These are phyloP conservation scores for Arabis alpina DNA, from an alignment of 345 rosid genomes.

Conservation along the genomic window DNA sequence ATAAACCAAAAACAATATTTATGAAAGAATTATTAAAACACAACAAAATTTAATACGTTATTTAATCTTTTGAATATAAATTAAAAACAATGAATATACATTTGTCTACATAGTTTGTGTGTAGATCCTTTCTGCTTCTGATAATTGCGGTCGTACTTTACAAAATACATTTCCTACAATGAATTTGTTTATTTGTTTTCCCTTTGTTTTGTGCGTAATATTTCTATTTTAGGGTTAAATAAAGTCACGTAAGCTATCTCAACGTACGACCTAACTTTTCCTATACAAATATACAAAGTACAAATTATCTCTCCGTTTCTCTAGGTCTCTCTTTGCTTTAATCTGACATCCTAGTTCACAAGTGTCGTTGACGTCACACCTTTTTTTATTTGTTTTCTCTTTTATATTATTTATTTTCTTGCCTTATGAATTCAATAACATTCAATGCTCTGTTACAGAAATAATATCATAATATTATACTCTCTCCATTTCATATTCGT, in stretches of 20 bases:
- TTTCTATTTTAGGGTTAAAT: slow-evolving; percentile 13
- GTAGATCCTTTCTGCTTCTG: too few relatives aligned
- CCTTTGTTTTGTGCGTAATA: not conserved
- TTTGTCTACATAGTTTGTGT: too few relatives aligned
- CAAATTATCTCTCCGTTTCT: slow-evolving; percentile 11
- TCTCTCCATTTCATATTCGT: too few relatives aligned
- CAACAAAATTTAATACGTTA: too few relatives aligned
- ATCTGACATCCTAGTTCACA: slow-evolving; percentile 35
- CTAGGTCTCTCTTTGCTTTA: slow-evolving; percentile 10
- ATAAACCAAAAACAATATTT: too few relatives aligned
- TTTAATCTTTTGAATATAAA: too few relatives aligned
- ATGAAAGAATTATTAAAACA: too few relatives aligned
- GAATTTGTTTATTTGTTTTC: not conserved
- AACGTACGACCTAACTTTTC: slow-evolving; percentile 39
- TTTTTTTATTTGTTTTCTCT: not conserved
- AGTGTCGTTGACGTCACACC: slow-evolving; percentile 33
- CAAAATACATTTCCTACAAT: not conserved
- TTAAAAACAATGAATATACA: too few relatives aligned
- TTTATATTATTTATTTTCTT: not conserved
- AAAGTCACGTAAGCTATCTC: slow-evolving; percentile 34
- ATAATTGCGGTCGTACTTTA: not conserved
- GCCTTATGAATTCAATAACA: not conserved
- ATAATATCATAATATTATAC: too few relatives aligned
- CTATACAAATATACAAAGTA: slow-evolving; percentile 8
- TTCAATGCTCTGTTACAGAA: slow-evolving; percentile 20